A percentile compares a stretch with the other conserved stretches of the same genome.
Conservation (phyloP, 768 basidiomycete genomes). For the Mycena rosella region DNA sequence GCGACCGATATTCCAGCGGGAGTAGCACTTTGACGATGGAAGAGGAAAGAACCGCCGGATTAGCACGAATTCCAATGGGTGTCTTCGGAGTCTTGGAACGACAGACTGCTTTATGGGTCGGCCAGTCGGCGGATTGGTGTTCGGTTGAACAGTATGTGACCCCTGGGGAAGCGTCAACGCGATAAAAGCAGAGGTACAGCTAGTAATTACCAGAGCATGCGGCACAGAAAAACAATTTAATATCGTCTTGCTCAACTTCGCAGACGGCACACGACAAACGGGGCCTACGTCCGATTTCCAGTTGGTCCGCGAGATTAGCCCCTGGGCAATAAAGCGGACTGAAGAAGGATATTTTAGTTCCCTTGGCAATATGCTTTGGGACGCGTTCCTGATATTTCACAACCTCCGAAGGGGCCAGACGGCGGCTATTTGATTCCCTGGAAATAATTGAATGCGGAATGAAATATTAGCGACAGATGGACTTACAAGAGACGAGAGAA, state of each 20-base stretch:
- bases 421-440: slow-evolving; percentile 31
- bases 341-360: slow-evolving; percentile 33
- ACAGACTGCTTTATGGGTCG: slow-evolving; percentile 25
- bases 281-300: slow-evolving; percentile 25
- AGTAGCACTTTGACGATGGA: slow-evolving; percentile 3
- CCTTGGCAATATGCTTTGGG: slow-evolving; percentile 1
- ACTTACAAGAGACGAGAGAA: slow-evolving; percentile 15
- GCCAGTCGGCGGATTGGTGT: slow-evolving; percentile 30
- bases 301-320: slow-evolving; percentile 9
- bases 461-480: not conserved
- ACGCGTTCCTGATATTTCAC: slow-evolving; percentile 14
- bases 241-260: not conserved
- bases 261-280: slow-evolving; percentile 29
- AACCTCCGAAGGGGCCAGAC: slow-evolving; percentile 15
- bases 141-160: slow-evolving; percentile 28
- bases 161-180: slow-evolving; percentile 5
- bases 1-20: slow-evolving; percentile 4
- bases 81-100: slow-evolving; percentile 3
- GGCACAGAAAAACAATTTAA: slow-evolving; percentile 22
- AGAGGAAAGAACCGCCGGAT: not conserved
- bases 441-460: not conserved
- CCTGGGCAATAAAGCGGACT: slow-evolving; percentile 32
- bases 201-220: slow-evolving; percentile 25
- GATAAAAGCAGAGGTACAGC: not conserved
- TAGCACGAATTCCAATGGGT: not conserved